A percentile compares a stretch with the other conserved stretches of the same genome.
Conservation (phyloP, 2,329 filamentous ascomycete species). For the Emmonsiellopsis sp. region DNA sequence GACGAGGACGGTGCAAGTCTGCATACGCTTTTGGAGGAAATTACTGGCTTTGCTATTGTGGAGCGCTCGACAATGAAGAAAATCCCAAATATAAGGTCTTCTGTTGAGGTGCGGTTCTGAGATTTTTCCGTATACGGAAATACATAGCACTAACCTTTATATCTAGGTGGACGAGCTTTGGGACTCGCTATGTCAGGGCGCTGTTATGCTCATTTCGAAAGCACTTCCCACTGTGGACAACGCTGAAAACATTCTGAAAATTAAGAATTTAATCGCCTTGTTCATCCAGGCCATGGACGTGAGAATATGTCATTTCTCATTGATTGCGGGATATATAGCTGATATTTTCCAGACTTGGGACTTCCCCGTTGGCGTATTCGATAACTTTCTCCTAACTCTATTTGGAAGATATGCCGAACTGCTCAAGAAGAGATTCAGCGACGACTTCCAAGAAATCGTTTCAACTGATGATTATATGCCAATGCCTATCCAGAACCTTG, state of each 20-base stretch:
- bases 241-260: conserved; percentile 83
- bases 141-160: background rate
- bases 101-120: conserved; percentile 59
- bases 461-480: conserved; percentile 99
- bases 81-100: conserved; percentile 70
- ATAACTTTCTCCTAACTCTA: conserved; percentile 74
- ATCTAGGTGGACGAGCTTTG: conserved; percentile 85
- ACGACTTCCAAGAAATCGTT: conserved; percentile 86
- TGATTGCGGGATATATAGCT: conserved; percentile 3
- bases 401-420: conserved; percentile 93
- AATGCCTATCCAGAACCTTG: conserved; percentile 84
- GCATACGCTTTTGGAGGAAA: conserved; percentile 86
- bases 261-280: conserved; percentile 83
- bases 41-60: conserved; percentile 92
- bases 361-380: conserved; percentile 73
- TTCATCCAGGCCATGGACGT: conserved; percentile 99
- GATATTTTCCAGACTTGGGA: conserved; percentile 62
- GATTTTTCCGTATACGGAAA: background rate
- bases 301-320: conserved; percentile 19
- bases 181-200: conserved; percentile 93
- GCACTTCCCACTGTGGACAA: conserved; percentile 73
- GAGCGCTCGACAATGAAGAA: conserved; percentile 89
- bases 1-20: conserved; percentile 77
- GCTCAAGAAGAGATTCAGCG: conserved; percentile 82
- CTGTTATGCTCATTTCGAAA: conserved; percentile 71